phyloP scores from a whole-genome alignment of 352 stramenopile species.

The Lagenidium giganteum region DNA sequence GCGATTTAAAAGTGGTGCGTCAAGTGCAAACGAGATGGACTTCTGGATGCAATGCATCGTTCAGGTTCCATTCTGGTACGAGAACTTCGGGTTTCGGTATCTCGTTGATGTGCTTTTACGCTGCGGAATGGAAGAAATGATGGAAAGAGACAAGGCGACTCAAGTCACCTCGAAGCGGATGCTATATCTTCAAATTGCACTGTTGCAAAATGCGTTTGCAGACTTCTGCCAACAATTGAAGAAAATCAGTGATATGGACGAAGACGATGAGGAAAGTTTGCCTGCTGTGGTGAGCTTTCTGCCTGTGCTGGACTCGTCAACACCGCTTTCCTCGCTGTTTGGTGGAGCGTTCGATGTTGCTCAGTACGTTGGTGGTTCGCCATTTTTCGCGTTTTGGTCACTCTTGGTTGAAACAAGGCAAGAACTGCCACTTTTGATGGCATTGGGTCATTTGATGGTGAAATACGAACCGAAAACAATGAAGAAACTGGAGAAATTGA shows the following conservation, averaged over 20 bases:
- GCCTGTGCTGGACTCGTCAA: slow-evolving; percentile 25
- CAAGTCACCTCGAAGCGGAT: slow-evolving; percentile 6
- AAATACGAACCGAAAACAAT: slow-evolving; percentile 64
- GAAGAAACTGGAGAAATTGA: slow-evolving; percentile 62
- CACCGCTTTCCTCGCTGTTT: slow-evolving; percentile 47
- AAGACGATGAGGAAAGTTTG: slow-evolving; percentile 22
- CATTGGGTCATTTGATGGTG: slow-evolving; percentile 52
- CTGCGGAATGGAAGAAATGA: slow-evolving; percentile 34
- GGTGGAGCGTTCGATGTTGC: slow-evolving; percentile 41
- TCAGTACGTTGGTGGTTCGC: slow-evolving; percentile 47
- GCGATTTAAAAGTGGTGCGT: slow-evolving; percentile 26
- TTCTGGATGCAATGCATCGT: slow-evolving; percentile 51
- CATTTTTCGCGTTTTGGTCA: slow-evolving; percentile 40
- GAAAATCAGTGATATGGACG: too few relatives aligned
- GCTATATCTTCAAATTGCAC: slow-evolving; percentile 29
- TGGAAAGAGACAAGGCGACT: background rate
- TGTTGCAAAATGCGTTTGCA: slow-evolving; percentile 31
- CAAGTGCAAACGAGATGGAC: slow-evolving; percentile 25
- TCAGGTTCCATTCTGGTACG: slow-evolving; percentile 60
- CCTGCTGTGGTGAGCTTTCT: slow-evolving; percentile 47
- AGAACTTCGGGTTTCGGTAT: slow-evolving; percentile 49
- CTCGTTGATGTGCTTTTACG: slow-evolving; percentile 46
- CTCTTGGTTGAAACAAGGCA: slow-evolving; percentile 61
- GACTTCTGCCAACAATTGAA: slow-evolving; percentile 30
- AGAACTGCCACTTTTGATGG: slow-evolving; percentile 43